Evolutionary conservation across 495 filamentous ascomycete genomes (phyloP).

Genomic region (Penicillium lagena): DNA sequence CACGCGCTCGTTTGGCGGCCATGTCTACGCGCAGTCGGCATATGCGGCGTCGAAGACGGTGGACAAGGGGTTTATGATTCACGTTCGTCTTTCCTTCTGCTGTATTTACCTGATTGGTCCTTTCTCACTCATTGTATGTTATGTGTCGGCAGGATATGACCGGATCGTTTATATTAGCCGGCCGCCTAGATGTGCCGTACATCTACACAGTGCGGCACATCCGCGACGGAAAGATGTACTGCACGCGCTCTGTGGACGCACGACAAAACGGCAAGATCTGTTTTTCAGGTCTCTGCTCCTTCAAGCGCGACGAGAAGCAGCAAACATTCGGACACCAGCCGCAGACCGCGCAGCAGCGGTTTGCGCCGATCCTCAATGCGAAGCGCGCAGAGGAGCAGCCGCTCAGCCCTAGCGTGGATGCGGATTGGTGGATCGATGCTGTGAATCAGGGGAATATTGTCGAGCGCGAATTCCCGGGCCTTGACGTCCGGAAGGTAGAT

Average conservation of each 20-base stretch:
- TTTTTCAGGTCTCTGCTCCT: conserved; percentile 57
- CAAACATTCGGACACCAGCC: conserved; percentile 34
- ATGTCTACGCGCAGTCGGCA: conserved; percentile 61
- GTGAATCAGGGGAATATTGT: conserved; percentile 14
- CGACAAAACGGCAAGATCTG: conserved; percentile 40
- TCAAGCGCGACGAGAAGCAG: conserved; percentile 45
- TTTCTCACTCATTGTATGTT: background rate
- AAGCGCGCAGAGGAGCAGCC: conserved; percentile 34
- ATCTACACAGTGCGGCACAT: conserved; percentile 51
- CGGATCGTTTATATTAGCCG: conserved; percentile 59
- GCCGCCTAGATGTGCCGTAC: conserved; percentile 48
- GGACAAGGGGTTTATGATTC: conserved; percentile 45
- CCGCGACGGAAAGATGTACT: conserved; percentile 50
- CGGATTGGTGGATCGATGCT: conserved; percentile 36
- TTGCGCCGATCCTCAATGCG: conserved; percentile 25
- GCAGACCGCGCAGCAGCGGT: conserved; percentile 27
- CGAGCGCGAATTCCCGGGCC: conserved; percentile 48
- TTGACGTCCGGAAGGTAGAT: conserved; percentile 59
- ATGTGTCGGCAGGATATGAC: conserved; percentile 48
- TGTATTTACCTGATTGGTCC: background rate
- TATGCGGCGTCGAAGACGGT: conserved; percentile 55
- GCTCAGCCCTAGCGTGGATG: conserved; percentile 36
- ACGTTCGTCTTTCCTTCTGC: conserved; percentile 39
- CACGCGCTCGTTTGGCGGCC: conserved; percentile 50
- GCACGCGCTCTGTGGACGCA: conserved; percentile 53